Evolutionary conservation across 177 flowering plant species (phyloP), one percentile per base, ranked within the genome.

Genomic region (Vitis hybrid): DNA sequence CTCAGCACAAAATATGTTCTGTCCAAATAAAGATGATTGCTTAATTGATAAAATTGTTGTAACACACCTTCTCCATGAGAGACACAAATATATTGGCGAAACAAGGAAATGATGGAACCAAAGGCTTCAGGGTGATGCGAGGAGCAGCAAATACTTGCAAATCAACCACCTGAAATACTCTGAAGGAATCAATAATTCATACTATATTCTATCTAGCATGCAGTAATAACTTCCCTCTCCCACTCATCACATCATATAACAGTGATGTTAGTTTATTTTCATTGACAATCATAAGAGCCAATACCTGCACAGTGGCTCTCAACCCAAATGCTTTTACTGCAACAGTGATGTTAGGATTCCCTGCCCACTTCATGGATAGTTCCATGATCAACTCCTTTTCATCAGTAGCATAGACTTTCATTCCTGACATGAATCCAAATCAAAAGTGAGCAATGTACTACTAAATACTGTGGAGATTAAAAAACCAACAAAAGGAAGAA

Each of bases 371-470:
- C 57, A 95, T 18, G 56, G 68, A 78, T 22, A 84, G 95, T 75
- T 95, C 99, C 96, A 93, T 89, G n/a, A 95, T 95, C 79, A 95
- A 53, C 81, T 95, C 99, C 78, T 95, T 95, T 72, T 95, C 99
- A 68, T 87, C 97, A 26, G 99, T 95, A 13, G 60, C 33, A 57
- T 90, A 93, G 31, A 91, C 96, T 83, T 95, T 95, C 94, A 95
- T 91, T 60, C 99, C 98, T 94, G 76, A n/a, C 1, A 64, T 62
- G n/a, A 12, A 19, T 70, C 5, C 5, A 33, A 72, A 72, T 14
- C 14, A 61, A 59, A 18, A 63, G 62, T 65, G 45, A 69, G 21
- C 6, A 62, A 7, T 56, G 19, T 55, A 50, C 26, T 57, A 19
- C 8, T 51, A 55, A 52, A 39, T 14, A 53, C 26, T 19, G 55